Evolutionary conservation across 495 filamentous ascomycete genomes (phyloP), one percentile per base, ranked within the genome.

Genomic region (Penicillium daleae): DNA sequence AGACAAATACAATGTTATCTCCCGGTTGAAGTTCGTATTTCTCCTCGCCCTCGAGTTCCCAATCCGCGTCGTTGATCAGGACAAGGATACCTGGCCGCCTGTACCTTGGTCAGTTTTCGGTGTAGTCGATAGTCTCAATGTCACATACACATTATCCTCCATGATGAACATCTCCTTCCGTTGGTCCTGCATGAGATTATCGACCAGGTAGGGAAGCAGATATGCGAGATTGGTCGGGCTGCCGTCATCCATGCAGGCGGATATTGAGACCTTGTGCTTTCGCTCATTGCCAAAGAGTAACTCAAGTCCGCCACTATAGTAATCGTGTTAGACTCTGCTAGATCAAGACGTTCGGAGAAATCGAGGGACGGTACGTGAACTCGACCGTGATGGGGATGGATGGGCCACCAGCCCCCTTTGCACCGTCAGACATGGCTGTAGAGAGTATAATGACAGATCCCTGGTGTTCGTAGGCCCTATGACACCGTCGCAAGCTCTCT

Each of bases 41-140:
- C 65, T 93, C 92, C 75, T 97, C 93, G 8, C 93, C 95, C 76
- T 98, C 96, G 15, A 99, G 85, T 77, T 97, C 93, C 95, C 95
- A 99, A 72, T 99, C 95, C 44, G 91, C 89, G 66, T 99, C 94
- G 73, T 99, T 99, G 74, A 99, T 93, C 60, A 99, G 80, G 17
- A 97, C 96, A 51, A 99, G 85, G 68, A 98, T 96, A n/a, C 95
- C 95, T 6, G 95, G 94, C 52, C 96, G 92, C 33, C 95, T 98
- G 66, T 51, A 17, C 9, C 39, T 24, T n/a, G 8, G 33, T 70
- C 39, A 70, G 62, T 21, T 22, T 13, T 27, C 31, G 5, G 24
- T 13, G 50, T 26, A 44, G 33, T 10, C 22, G 53, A 37, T 1
- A n/a, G 29, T 48, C 40, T 50, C 6, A 1, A 42, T 48, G 9